Base-by-base conservation (phyloP, 768 basidiomycete genomes). In the Podaxis pistillaris region DNA sequence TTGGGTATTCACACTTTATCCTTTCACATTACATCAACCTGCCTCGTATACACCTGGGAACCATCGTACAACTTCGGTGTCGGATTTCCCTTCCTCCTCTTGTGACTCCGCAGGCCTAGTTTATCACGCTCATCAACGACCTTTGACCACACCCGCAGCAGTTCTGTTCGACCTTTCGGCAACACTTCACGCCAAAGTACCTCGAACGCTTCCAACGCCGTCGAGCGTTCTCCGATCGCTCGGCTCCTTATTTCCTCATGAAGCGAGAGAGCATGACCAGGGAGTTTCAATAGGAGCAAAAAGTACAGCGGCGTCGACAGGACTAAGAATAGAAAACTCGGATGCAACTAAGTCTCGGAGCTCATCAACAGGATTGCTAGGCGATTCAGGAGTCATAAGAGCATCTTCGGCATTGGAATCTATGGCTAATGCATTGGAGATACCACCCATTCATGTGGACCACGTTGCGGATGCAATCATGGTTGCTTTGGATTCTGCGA, bases 361-460 rank as follows among this genome's bases (percentile, higher is more conserved):
- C 47, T 17, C 30, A 24, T 52, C 40, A 54, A 36, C 63, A 38
- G 55, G 52, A 60, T 60, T 61, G 58, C 71, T 55, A 69, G 79
- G 66, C 65, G 73, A 56, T 68, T 71, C 59, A 71, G 73, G 67
- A 67, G 60, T 61, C 64, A 66, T 55, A 64, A 33, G 46, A 37
- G 58, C 40, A 52, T 66, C 71, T 24, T 85, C 84, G 24, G 70
- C 84, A 15, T 74, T 90, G 44, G 79, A 85, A 36, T 87, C 90
- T 2, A 75, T 95, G 38, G 91, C 93, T 6, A 90, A 90, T 64
- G 87, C 90, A 17, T 75, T 98, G 56, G 81, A 83, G n/a, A 88
- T 90, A 59, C 93, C 91, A 33, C 96, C 97, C 1, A 86, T 98
- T 47, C 96, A 98, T 70, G 94, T 98, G 22, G 97, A 99, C 68